phyloP scores from a whole-genome alignment of 257 asterid genomes.

The Scutellaria galericulata region DNA sequence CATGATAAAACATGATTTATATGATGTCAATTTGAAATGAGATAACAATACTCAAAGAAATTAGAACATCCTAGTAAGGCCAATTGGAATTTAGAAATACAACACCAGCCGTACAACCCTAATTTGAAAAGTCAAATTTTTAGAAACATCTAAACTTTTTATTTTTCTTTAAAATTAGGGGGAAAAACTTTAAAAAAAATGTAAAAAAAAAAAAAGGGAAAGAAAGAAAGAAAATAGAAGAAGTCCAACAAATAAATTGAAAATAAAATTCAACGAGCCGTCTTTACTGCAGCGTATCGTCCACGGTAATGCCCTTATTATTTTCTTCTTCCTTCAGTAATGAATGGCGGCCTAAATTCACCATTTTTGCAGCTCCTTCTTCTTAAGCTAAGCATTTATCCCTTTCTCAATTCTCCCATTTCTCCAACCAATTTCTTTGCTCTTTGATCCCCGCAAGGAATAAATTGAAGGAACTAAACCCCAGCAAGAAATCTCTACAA shows the following conservation, averaged over 20 bases:
- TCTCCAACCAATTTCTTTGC: background rate
- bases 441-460: background rate
- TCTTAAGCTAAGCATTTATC: slow-evolving; percentile 33
- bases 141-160: background rate
- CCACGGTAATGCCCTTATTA: slow-evolving; percentile 27
- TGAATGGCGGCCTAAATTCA: slow-evolving; percentile 7
- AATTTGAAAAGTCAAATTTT: too few relatives aligned
- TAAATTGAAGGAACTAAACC: slow-evolving; percentile 7
- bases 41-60: too few relatives aligned
- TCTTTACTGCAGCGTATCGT: slow-evolving; percentile 27
- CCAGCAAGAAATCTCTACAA: slow-evolving; percentile 1
- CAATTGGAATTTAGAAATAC: too few relatives aligned
- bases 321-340: slow-evolving; percentile 17
- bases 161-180: background rate
- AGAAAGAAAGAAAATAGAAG: background rate
- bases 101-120: too few relatives aligned
- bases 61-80: too few relatives aligned
- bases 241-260: background rate
- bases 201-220: too few relatives aligned
- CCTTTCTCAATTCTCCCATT: background rate
- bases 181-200: too few relatives aligned
- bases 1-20: too few relatives aligned
- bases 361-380: slow-evolving; percentile 28
- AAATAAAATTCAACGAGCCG: background rate
- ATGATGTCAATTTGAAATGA: too few relatives aligned